Conservation (phyloP, 2,329 filamentous ascomycete species). For the Tolypocladium sp. region DNA sequence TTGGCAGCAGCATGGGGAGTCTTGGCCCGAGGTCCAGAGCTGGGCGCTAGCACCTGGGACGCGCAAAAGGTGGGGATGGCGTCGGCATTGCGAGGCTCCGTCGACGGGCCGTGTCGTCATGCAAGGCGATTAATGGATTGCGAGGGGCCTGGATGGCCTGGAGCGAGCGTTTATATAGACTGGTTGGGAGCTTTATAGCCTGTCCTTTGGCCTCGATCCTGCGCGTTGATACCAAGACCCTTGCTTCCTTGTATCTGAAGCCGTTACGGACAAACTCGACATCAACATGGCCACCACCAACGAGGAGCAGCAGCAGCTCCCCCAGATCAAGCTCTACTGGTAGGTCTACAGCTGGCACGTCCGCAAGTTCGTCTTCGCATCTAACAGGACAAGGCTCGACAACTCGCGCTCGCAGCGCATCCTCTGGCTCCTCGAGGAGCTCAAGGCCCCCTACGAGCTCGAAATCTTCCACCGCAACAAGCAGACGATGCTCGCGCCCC, state of each 20-base stretch:
- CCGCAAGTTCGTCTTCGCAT: slow-evolving; percentile 1
- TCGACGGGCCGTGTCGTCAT: background rate
- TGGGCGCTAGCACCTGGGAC: background rate
- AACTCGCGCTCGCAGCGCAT: slow-evolving; percentile 75
- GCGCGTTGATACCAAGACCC: background rate
- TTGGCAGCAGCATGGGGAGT: background rate
- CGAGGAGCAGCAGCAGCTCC: slow-evolving; percentile 12
- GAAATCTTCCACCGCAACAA: slow-evolving; percentile 65
- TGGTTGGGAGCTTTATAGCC: background rate
- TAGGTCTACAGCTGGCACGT: slow-evolving; percentile 15
- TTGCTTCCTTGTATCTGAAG: background rate
- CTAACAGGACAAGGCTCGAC: slow-evolving; percentile 55
- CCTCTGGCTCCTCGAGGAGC: slow-evolving; percentile 78
- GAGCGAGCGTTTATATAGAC: background rate
- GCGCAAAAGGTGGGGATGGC: background rate
- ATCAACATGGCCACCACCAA: slow-evolving; percentile 2
- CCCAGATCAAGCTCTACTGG: slow-evolving; percentile 58
- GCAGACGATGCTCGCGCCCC: slow-evolving; percentile 58
- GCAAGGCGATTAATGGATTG: background rate
- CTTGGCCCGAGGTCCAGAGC: background rate
- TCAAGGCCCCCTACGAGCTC: slow-evolving; percentile 69
- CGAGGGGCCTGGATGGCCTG: background rate
- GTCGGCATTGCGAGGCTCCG: background rate
- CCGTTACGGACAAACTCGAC: too few species aligned
- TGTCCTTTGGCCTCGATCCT: background rate